These are phyloP conservation scores for Penium margaritaceum DNA, from an alignment of 139 green algal species.

Conservation along the genomic window DNA sequence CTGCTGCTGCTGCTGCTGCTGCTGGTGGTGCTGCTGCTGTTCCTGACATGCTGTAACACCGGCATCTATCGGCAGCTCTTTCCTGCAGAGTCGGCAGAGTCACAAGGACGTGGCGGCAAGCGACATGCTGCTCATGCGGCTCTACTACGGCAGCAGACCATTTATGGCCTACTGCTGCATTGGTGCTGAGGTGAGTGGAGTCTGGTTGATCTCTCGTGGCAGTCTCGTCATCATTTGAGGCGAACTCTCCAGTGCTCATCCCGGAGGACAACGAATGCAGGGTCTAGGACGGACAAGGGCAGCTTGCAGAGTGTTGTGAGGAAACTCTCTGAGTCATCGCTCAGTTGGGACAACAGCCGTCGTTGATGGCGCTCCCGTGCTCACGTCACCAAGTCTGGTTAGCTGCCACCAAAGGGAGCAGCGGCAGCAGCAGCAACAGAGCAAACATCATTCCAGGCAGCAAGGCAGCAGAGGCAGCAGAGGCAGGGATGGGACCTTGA, in stretches of 20 bases:
- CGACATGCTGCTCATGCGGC: slow-evolving; percentile 66
- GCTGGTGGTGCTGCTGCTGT: too few species aligned
- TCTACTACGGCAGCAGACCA: slow-evolving; percentile 80
- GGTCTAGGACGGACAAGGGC: too few species aligned
- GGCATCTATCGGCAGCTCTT: slow-evolving; percentile 39
- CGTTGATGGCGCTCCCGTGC: not conserved
- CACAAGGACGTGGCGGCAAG: slow-evolving; percentile 62
- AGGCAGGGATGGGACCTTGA: too few species aligned
- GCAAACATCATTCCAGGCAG: too few species aligned
- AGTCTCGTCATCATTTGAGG: slow-evolving; percentile 70
- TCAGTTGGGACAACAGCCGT: not conserved
- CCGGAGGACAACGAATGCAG: too few species aligned
- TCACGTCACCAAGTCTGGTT: too few species aligned
- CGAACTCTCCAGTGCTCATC: too few species aligned
- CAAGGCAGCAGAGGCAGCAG: too few species aligned
- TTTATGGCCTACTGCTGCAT: slow-evolving; percentile 91
- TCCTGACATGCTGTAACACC: too few species aligned
- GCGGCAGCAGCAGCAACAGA: too few species aligned
- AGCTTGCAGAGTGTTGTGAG: too few species aligned
- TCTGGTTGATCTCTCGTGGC: slow-evolving; percentile 61
- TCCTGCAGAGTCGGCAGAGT: slow-evolving; percentile 11
- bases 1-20: slow-evolving; percentile 39
- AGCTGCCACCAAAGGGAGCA: too few species aligned
- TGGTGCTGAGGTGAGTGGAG: slow-evolving; percentile 35
- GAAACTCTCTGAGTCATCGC: not conserved